Evolutionary conservation across 768 basidiomycete species (phyloP), one percentile per base, ranked within the genome.

Genomic region (Myochromella boudieri): DNA sequence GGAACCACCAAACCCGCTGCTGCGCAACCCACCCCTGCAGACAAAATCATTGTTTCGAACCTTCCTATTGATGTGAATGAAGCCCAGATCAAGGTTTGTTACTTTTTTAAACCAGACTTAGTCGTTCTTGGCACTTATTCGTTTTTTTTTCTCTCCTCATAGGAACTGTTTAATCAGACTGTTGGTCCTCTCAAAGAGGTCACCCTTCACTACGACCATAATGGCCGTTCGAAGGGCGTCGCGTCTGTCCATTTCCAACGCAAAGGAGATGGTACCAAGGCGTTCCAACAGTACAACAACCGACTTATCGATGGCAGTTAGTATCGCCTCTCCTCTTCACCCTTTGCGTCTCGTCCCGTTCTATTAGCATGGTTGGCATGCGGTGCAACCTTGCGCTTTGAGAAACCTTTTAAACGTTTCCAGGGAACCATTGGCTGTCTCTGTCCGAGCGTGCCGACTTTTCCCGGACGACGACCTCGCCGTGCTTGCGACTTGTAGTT

Each of bases 251-350:
- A 82, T 57, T 98, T 98, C 78, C 74, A 76, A 58, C 81, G 79
- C 60, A 87, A 85, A 61, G 95, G 93, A 48, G 92, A 95, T 61
- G 97, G 87, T 48, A 83, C 83, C 64, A 91, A 87, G 77, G 97
- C 97, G 2, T 94, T 85, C 68, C 79, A 87, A 59, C 82, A 91
- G 55, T 99, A 98, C 77, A 92, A 99, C 81, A 91, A 91, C 74
- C 87, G 97, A 66, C 88, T 98, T 74, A 95, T 99, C 83, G 97
- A 99, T 87, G 93, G 94, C 77, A 97, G 97, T 99, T 89, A 93
- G 97, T 98, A 89, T 79, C 82, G 74, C 72, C 77, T 75, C 71
- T 70, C 68, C 65, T 68, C 64, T 56, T 61, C 57, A 64, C 65
- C 61, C 65, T 67, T 68, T 66, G 64, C 66, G 58, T 70, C 61